phyloP scores from a whole-genome alignment of 2,329 filamentous ascomycete species.

The Alternaria hordeiaustralica region DNA sequence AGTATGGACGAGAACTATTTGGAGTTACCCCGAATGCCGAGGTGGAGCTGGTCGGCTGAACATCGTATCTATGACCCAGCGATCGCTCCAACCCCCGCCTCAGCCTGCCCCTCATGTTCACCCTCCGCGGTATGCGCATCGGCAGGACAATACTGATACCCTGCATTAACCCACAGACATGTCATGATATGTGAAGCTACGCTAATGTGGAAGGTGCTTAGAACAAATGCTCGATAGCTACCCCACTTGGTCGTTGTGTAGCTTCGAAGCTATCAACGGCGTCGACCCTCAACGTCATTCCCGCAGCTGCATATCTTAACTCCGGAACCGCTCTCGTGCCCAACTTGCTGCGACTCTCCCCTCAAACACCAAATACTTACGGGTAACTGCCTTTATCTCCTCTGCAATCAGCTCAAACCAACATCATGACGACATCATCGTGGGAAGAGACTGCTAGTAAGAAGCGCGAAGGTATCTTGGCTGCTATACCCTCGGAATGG shows the following conservation, averaged over 20 bases:
- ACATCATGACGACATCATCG: slow-evolving; percentile 27
- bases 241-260: background rate
- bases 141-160: background rate
- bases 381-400: background rate
- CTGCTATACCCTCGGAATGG: slow-evolving; percentile 65
- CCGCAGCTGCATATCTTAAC: background rate
- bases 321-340: background rate
- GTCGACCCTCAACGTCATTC: background rate
- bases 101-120: background rate
- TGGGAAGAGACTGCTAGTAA: slow-evolving; percentile 60
- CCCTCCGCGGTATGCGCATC: background rate
- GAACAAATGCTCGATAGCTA: background rate
- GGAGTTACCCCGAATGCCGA: background rate
- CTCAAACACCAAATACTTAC: background rate
- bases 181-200: background rate
- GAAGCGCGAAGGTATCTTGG: slow-evolving; percentile 62
- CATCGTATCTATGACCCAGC: background rate
- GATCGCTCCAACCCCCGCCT: background rate
- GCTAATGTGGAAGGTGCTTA: slow-evolving; percentile 1
- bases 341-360: background rate
- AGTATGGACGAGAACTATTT: background rate
- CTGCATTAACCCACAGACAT: background rate
- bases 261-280: slow-evolving; percentile 3
- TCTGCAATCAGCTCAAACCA: background rate
- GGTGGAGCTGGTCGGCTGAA: background rate